A percentile compares a stretch with the other conserved stretches of the same genome.
Evolutionary conservation across 495 filamentous ascomycete species (phyloP).

Genomic region (Chlorociboria aeruginascens): DNA sequence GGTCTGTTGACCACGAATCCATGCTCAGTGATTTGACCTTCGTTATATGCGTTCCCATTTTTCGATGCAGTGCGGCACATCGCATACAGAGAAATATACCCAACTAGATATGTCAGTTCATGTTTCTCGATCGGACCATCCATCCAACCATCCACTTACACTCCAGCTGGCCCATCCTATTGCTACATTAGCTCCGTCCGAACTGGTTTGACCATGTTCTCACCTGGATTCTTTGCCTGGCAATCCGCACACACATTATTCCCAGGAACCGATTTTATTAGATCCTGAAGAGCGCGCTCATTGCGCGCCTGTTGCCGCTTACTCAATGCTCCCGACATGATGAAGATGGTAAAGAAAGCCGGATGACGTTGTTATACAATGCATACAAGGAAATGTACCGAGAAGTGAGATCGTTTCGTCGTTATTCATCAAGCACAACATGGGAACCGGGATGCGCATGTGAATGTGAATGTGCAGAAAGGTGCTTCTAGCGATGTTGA

Average conservation of each 20-base stretch:
- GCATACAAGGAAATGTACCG: slow-evolving; percentile 9
- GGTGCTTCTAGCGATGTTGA: not conserved
- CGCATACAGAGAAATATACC: slow-evolving; percentile 97
- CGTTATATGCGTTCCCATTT: slow-evolving; percentile 92
- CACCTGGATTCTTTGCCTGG: slow-evolving; percentile 83
- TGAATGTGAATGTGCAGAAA: not conserved
- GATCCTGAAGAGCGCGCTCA: slow-evolving; percentile 80
- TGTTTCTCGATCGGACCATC: not conserved
- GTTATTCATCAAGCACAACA: slow-evolving; percentile 8
- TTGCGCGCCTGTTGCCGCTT: slow-evolving; percentile 97
- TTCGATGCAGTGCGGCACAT: slow-evolving; percentile 90
- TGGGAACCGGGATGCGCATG: not conserved
- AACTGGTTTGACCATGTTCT: slow-evolving; percentile 18
- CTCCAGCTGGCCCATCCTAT: slow-evolving; percentile 98
- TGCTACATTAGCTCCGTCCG: slow-evolving; percentile 7
- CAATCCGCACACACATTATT: slow-evolving; percentile 97
- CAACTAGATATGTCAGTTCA: slow-evolving; percentile 40
- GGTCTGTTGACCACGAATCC: slow-evolving; percentile 91
- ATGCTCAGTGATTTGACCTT: slow-evolving; percentile 98
- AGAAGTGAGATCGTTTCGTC: slow-evolving; percentile 5
- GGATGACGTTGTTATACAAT: slow-evolving; percentile 9
- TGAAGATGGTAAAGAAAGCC: slow-evolving; percentile 1
- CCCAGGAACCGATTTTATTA: slow-evolving; percentile 75
- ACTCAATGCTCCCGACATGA: slow-evolving; percentile 45
- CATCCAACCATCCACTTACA: slow-evolving; percentile 40